phyloP scores from a whole-genome alignment of 768 basidiomycete species.

The Lactarius akahatsu region DNA sequence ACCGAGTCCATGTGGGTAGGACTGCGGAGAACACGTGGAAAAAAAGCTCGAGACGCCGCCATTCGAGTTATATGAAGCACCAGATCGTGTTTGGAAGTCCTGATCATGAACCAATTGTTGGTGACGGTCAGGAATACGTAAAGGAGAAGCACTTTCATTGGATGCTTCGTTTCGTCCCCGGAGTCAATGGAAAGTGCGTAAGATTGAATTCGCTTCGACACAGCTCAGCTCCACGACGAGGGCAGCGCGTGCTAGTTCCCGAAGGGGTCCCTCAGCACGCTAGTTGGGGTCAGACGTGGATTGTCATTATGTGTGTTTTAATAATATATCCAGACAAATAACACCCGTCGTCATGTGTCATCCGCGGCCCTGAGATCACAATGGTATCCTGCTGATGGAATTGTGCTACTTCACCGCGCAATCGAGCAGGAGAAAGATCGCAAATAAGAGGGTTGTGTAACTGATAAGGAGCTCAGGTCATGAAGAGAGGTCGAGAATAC shows the following conservation, averaged over 20 bases:
- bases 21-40: neutral
- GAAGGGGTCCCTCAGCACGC: neutral
- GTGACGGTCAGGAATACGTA: neutral
- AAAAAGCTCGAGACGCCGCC: neutral
- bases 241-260: neutral
- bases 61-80: neutral
- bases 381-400: no score
- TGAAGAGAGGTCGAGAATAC: neutral
- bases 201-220: no score
- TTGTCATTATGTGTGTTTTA: no score
- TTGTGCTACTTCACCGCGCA: neutral
- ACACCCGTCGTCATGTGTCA: no score
- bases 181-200: neutral
- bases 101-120: neutral
- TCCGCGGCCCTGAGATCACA: no score
- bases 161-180: neutral
- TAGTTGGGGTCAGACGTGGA: neutral
- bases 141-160: neutral
- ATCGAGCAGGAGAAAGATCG: neutral
- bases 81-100: neutral
- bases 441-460: neutral
- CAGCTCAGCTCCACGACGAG: neutral
- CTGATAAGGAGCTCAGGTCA: neutral
- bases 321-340: no score
- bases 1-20: neutral